phyloP scores from a whole-genome alignment of 1,284 basidiomycete genomes.

The Grifola frondosa region DNA sequence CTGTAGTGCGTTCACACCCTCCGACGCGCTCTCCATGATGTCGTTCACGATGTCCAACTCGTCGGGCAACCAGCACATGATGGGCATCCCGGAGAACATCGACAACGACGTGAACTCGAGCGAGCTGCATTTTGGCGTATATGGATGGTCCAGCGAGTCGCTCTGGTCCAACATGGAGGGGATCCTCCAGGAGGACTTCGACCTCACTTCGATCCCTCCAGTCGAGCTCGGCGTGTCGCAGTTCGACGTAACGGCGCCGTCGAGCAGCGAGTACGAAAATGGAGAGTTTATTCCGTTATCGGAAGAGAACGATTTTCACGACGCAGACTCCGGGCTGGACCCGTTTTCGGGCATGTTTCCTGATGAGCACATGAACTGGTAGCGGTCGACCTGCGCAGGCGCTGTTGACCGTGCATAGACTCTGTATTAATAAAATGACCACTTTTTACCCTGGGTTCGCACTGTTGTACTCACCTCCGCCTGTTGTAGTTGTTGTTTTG shows the following conservation, averaged over 20 bases:
- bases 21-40: constrained; percentile 27
- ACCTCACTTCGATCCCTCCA: constrained; percentile 44
- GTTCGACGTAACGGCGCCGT: constrained; percentile 21
- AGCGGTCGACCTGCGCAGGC: constrained; percentile 37
- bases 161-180: constrained; percentile 30
- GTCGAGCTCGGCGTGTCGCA: constrained; percentile 42
- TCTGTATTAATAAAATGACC: constrained; percentile 20
- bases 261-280: constrained; percentile 15
- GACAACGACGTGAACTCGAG: constrained; percentile 17
- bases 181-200: constrained; percentile 47
- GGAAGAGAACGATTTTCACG: constrained; percentile 28
- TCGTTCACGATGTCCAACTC: constrained; percentile 18
- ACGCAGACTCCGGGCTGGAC: constrained; percentile 25
- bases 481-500: too few relatives aligned
- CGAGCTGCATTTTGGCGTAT: constrained; percentile 31
- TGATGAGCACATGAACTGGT: constrained; percentile 31
- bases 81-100: constrained; percentile 24
- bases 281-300: constrained; percentile 15
- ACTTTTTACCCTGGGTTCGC: constrained; percentile 5
- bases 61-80: constrained; percentile 8
- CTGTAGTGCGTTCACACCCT: constrained; percentile 28
- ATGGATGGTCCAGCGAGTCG: constrained; percentile 29
- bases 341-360: constrained; percentile 27
- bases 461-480: constrained; percentile 11
- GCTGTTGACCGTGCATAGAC: constrained; percentile 32